A percentile compares a stretch with the other conserved stretches of the same genome.
These are phyloP conservation scores for Rhodotorula toruloides DNA, from an alignment of 768 basidiomycete genomes.

Conservation along the genomic window DNA sequence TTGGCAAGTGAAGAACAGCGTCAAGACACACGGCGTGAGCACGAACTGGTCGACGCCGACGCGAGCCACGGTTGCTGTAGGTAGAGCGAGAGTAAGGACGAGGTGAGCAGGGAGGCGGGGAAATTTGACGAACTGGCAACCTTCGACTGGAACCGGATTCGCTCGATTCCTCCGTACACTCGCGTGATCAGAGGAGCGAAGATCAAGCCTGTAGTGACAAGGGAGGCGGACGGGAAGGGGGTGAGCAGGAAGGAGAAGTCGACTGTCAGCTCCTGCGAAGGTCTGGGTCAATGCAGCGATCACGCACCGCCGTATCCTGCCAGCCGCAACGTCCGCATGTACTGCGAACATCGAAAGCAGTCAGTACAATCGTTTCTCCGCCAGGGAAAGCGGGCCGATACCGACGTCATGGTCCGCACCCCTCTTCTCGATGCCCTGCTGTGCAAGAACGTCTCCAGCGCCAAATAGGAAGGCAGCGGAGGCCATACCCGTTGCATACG, in stretches of 20 bases:
- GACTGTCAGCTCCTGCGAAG: not conserved
- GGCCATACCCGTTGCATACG: slow-evolving; percentile 25
- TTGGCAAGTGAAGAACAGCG: slow-evolving; percentile 68
- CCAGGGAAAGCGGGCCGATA: not conserved
- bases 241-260: not conserved
- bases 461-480: slow-evolving; percentile 40
- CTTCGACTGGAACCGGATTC: slow-evolving; percentile 56
- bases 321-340: slow-evolving; percentile 19
- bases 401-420: slow-evolving; percentile 65
- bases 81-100: no score
- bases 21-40: slow-evolving; percentile 63
- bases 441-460: slow-evolving; percentile 65
- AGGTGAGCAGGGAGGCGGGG: not conserved
- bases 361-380: not conserved
- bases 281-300: rapidly evolving
- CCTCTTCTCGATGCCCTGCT: slow-evolving; percentile 71
- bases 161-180: slow-evolving; percentile 71
- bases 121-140: slow-evolving; percentile 8
- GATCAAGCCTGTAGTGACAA: slow-evolving; percentile 58
- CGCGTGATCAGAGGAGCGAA: slow-evolving; percentile 77
- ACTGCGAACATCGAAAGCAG: not conserved
- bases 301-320: slow-evolving; percentile 22
- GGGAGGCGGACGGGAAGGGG: not conserved
- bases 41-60: slow-evolving; percentile 77
- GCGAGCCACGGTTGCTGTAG: slow-evolving; percentile 43